These are phyloP conservation scores for Wallacemonas sp. DNA, from an alignment of 208 protist species.

Conservation along the genomic window DNA sequence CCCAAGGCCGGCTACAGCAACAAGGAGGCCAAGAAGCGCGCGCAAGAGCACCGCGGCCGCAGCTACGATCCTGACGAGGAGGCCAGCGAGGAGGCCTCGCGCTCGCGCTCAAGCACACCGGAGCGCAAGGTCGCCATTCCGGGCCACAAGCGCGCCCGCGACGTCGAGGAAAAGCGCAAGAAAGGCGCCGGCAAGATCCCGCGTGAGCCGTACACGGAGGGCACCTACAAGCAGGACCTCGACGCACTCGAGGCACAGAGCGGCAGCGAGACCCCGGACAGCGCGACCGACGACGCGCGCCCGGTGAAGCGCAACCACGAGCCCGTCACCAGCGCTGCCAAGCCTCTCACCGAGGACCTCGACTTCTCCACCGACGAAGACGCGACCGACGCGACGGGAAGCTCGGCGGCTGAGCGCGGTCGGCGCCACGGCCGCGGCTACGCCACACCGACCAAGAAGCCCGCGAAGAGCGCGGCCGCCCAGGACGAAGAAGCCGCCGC, in stretches of 20 bases:
- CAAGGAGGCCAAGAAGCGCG: conserved; percentile 14
- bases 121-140: conserved; percentile 8
- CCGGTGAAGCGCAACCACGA: conserved; percentile 19
- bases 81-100: conserved; percentile 10
- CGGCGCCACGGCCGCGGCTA: background rate
- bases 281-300: background rate
- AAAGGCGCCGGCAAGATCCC: conserved; percentile 8
- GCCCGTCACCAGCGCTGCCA: conserved; percentile 29
- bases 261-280: conserved; percentile 6
- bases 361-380: conserved; percentile 1
- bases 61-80: conserved; percentile 17
- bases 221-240: conserved; percentile 25
- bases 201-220: conserved; percentile 37
- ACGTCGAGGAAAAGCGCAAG: conserved; percentile 9
- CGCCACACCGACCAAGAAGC: background rate
- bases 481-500: conserved; percentile 1
- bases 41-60: conserved; percentile 27
- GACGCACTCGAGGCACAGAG: conserved; percentile 15
- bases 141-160: conserved; percentile 21
- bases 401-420: background rate
- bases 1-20: conserved; percentile 44
- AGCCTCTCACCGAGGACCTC: conserved; percentile 5
- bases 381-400: background rate
- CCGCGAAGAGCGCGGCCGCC: conserved; percentile 9
- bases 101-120: background rate